Conservation (phyloP, 495 filamentous ascomycete genomes). For the Podospora anserina region DNA sequence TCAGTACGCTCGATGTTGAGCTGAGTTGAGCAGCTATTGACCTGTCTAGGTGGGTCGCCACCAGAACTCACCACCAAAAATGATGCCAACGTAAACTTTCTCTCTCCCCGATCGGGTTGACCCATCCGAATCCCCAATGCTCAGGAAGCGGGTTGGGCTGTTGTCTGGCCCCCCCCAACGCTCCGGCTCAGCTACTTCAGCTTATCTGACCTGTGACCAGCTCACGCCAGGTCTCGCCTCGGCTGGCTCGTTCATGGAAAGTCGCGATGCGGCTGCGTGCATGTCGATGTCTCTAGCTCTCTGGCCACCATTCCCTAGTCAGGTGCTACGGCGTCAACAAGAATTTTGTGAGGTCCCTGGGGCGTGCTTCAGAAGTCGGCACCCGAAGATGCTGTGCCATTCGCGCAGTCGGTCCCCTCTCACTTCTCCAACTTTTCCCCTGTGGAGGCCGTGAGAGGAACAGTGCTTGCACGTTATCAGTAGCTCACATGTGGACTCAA, state of each 20-base stretch:
- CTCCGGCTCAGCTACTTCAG: background rate
- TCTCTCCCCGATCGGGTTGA: background rate
- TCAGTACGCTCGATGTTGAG: background rate
- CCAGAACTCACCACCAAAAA: background rate
- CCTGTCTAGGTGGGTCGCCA: background rate
- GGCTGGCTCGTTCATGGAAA: background rate
- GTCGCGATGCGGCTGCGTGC: background rate
- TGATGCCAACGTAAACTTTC: background rate
- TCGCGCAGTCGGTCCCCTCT: background rate
- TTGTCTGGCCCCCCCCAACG: background rate
- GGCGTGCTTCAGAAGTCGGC: background rate
- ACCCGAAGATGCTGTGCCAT: background rate
- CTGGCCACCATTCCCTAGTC: background rate
- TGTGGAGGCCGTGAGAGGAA: background rate
- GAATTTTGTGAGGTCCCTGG: background rate
- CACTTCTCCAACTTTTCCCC: background rate
- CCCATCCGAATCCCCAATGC: background rate
- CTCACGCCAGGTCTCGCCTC: background rate
- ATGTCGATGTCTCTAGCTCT: background rate
- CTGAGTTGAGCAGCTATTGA: too few relatives aligned
- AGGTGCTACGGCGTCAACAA: background rate
- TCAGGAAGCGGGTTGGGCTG: background rate
- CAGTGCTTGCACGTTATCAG: background rate
- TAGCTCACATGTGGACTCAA: background rate
- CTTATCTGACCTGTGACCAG: background rate